Evolutionary conservation across 495 filamentous ascomycete species (phyloP), one percentile per base, ranked within the genome.

Genomic region (Penicillium arizonense): DNA sequence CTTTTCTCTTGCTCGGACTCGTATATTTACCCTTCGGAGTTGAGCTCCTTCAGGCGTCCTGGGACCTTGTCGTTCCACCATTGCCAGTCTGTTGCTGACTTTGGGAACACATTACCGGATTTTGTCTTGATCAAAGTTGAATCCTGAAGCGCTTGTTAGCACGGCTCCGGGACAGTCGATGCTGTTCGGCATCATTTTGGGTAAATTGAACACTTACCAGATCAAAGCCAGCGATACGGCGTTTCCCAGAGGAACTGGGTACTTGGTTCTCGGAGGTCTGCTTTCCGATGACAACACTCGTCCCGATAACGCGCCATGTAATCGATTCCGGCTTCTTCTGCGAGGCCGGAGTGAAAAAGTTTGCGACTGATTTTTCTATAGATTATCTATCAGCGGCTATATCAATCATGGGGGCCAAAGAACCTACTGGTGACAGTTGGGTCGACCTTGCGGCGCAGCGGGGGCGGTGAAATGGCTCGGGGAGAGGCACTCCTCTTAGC

Each of bases 31-130:
- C 88, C 90, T 63, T 90, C 82, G 28, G 80, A 71, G 56, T 89
- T 76, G 6, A 97, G 71, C 40, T 83, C 71, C 46, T 78, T 79
- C 8, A 98, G 55, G 11, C 69, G 80, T 0, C 63, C 68, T 1
- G 90, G 89, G 1, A 97, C 89, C 14, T 68, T 79, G 9, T 70
- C 39, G 63, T 96, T 76, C 92, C 92, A 97, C 94, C 94, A 99
- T 71, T 87, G 88, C 94, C 94, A 99, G 68, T 97, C 94, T 4
- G 76, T 69, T 0, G 83, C 78, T 53, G 83, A 83, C 55, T 77
- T 80, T 5, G 83, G 78, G 53, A 91, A 92, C 24, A 78, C 83
- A 63, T 90, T 94, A 5, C 92, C 92, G 0, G 94, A 96, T 0
- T 80, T 75, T 0, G 89, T 87, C 4, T 75, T 74, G 49, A 97